These are phyloP conservation scores for Abrus precatorius DNA, from an alignment of 306 rosid species.

Conservation along the genomic window DNA sequence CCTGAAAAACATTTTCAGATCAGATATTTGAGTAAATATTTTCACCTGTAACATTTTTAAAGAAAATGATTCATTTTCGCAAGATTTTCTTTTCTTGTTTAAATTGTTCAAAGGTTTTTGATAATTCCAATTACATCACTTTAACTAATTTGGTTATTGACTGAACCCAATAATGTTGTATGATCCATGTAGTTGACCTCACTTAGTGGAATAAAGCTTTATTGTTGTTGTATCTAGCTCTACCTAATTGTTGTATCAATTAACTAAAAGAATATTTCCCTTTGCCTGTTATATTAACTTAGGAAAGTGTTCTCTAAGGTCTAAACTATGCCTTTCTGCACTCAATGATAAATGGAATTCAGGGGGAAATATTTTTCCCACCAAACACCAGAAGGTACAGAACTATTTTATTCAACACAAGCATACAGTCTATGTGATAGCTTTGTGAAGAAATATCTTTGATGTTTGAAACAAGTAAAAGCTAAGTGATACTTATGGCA, in stretches of 20 bases:
- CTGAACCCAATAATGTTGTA: no score
- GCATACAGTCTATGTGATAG: neutral
- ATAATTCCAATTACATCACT: neutral
- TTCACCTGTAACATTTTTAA: neutral
- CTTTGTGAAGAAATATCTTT: constrained; percentile 1
- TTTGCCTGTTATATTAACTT: neutral
- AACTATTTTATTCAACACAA: neutral
- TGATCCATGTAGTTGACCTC: neutral
- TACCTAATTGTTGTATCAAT: neutral
- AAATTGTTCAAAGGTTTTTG: neutral
- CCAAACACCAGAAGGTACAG: neutral
- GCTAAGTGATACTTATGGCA: neutral
- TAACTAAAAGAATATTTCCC: neutral
- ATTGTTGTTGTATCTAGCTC: neutral
- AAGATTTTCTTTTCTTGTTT: neutral
- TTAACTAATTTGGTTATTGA: no score
- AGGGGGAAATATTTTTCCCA: neutral
- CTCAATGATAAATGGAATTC: neutral
- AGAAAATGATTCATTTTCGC: neutral
- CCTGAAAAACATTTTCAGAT: neutral
- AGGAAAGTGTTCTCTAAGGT: neutral
- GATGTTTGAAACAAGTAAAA: neutral
- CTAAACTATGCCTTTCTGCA: neutral
- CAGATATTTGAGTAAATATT: neutral
- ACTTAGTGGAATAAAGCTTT: neutral